These are phyloP conservation scores for Sugiyamaella pinicola DNA, from an alignment of 1,139 yeast genomes.

Conservation along the genomic window DNA sequence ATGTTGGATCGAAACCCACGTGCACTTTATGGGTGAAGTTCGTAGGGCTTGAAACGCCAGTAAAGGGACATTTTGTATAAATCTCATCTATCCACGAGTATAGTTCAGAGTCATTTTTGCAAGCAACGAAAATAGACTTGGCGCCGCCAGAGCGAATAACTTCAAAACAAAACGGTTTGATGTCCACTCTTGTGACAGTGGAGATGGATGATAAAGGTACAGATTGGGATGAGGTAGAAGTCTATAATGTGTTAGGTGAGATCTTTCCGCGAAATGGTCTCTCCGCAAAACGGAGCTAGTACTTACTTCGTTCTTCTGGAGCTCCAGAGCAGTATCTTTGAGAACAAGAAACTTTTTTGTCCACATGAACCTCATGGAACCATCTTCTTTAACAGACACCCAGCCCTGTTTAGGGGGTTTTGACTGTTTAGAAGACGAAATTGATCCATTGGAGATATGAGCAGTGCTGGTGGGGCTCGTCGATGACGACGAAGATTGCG, in stretches of 20 bases:
- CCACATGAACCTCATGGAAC: conserved; percentile 79
- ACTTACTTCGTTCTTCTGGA: conserved; percentile 67
- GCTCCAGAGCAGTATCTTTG: conserved; percentile 70
- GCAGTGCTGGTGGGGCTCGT: conserved; percentile 8
- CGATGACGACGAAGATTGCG: conserved; percentile 20
- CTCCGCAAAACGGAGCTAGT: neutral
- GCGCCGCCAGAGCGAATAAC: conserved; percentile 58
- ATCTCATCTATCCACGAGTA: conserved; percentile 92
- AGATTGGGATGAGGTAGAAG: conserved; percentile 42
- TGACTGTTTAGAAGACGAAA: conserved; percentile 1
- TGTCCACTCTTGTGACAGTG: conserved; percentile 62
- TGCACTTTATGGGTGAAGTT: conserved; percentile 51
- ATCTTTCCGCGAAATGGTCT: neutral
- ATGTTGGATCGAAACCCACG: conserved; percentile 49
- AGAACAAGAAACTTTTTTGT: conserved; percentile 81
- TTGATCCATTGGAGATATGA: conserved; percentile 15
- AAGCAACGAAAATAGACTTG: conserved; percentile 71
- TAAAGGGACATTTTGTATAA: conserved; percentile 80
- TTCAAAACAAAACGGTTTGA: conserved; percentile 76
- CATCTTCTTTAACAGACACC: conserved; percentile 92
- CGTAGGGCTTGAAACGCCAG: conserved; percentile 59
- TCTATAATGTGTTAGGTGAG: conserved; percentile 18
- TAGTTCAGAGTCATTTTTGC: conserved; percentile 78
- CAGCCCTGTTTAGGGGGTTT: conserved; percentile 59
- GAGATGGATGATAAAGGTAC: conserved; percentile 60